phyloP scores from a whole-genome alignment of 23 red algal species.

The Gracilaria domingensis region DNA sequence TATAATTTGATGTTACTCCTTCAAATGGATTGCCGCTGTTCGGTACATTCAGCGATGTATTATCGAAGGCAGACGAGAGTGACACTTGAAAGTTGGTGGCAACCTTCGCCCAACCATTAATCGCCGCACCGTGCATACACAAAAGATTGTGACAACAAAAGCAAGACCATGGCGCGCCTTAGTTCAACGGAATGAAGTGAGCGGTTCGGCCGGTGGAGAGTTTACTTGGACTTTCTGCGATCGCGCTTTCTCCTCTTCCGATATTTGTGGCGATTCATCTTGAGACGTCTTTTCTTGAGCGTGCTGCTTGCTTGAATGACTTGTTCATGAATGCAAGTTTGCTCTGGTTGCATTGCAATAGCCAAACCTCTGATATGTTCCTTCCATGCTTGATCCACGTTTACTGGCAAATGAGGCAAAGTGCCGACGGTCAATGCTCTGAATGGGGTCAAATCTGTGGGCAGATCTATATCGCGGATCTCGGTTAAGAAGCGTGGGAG shows the following conservation, averaged over 20 bases:
- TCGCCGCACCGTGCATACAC: too few relatives aligned
- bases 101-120: too few relatives aligned
- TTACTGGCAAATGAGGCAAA: not conserved
- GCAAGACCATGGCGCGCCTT: too few relatives aligned
- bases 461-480: not conserved
- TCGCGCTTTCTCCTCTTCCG: constrained; percentile 82
- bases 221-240: constrained; percentile 60
- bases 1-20: too few relatives aligned
- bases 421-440: not conserved
- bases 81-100: too few relatives aligned
- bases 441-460: not conserved
- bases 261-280: constrained; percentile 85
- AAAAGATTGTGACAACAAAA: too few relatives aligned
- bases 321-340: not conserved
- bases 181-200: too few relatives aligned
- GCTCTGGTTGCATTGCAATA: not conserved
- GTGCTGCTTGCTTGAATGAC: constrained; percentile 66
- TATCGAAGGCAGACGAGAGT: too few relatives aligned
- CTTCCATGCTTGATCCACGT: not conserved
- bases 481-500: not conserved
- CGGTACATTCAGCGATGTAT: too few relatives aligned
- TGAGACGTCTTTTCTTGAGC: constrained; percentile 72
- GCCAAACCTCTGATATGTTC: constrained; percentile 2
- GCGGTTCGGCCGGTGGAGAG: too few relatives aligned
- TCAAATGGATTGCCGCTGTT: too few relatives aligned